phyloP scores from a whole-genome alignment of 2,329 filamentous ascomycete species.

The Phialophora macrospora region DNA sequence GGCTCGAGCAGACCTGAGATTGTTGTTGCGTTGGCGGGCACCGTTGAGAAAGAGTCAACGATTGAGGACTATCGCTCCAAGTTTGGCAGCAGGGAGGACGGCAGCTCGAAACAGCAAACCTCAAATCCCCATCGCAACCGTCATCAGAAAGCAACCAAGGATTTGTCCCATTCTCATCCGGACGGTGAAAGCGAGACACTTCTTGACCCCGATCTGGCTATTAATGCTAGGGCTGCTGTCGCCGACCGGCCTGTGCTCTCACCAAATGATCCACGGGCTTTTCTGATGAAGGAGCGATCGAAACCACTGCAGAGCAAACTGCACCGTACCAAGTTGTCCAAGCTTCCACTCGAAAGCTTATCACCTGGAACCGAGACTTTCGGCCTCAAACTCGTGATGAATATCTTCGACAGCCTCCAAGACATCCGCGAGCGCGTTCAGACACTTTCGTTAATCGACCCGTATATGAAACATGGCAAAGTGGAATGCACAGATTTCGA shows the following conservation, averaged over 20 bases:
- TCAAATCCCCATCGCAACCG: constrained; percentile 41
- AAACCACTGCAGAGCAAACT: constrained; percentile 10
- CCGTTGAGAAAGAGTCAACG: background rate
- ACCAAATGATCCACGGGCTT: constrained; percentile 41
- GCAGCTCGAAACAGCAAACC: background rate
- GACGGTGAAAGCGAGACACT: background rate
- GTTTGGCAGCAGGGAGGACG: constrained; percentile 11
- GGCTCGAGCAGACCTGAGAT: constrained; percentile 2
- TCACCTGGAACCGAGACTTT: constrained; percentile 16
- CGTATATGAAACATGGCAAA: constrained; percentile 3
- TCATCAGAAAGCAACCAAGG: constrained; percentile 42
- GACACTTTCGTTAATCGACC: constrained; percentile 3
- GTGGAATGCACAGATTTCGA: constrained; percentile 8
- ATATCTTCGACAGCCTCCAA: constrained; percentile 8
- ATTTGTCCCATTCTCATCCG: constrained; percentile 23
- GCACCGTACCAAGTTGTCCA: constrained; percentile 31
- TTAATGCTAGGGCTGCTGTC: constrained; percentile 21
- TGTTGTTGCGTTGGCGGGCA: background rate
- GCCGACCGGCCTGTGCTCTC: constrained; percentile 29
- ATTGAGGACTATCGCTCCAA: constrained; percentile 15
- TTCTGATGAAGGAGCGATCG: constrained; percentile 40
- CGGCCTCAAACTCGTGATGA: constrained; percentile 6
- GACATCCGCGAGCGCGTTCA: background rate
- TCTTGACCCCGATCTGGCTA: background rate
- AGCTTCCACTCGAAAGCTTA: constrained; percentile 33